phyloP scores from a whole-genome alignment of 2,329 filamentous ascomycete genomes.

The Kalmusia sp. region DNA sequence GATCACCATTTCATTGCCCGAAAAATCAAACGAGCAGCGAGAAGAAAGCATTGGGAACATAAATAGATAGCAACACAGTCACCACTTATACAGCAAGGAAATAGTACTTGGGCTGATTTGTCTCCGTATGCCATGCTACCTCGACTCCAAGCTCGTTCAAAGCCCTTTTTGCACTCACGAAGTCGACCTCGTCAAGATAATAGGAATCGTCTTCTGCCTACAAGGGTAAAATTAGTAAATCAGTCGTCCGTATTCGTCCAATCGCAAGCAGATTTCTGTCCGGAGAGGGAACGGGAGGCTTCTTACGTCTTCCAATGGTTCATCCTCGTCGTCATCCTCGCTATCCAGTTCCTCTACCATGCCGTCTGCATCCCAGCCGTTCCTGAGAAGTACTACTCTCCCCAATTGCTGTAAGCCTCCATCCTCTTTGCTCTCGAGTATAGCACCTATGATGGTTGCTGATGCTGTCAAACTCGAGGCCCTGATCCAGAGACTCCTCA shows the following conservation, averaged over 20 bases:
- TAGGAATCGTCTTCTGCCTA: conserved; percentile 12
- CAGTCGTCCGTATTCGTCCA: neutral
- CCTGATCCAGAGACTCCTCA: conserved; percentile 29
- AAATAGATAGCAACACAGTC: no score
- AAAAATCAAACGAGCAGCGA: no score
- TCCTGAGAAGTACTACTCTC: conserved; percentile 28
- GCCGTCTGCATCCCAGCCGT: neutral
- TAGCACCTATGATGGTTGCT: conserved; percentile 18
- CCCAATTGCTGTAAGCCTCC: conserved; percentile 17
- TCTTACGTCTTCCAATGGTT: neutral
- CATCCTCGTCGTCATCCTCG: neutral
- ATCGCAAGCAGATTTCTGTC: no score
- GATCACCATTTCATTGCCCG: no score
- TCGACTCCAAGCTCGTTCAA: conserved; percentile 22
- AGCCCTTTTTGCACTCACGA: conserved; percentile 13
- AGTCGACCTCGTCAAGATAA: conserved; percentile 11
- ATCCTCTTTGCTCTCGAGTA: conserved; percentile 16
- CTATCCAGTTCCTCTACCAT: conserved; percentile 6
- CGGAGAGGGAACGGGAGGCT: no score
- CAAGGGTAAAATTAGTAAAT: conserved; percentile 3
- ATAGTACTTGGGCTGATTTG: neutral
- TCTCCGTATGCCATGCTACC: conserved; percentile 30
- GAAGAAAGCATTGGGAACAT: no score
- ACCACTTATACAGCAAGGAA: neutral
- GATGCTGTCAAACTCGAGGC: conserved; percentile 16